Evolutionary conservation across 345 rosid species (phyloP).

Genomic region (Eucalyptus globulus): DNA sequence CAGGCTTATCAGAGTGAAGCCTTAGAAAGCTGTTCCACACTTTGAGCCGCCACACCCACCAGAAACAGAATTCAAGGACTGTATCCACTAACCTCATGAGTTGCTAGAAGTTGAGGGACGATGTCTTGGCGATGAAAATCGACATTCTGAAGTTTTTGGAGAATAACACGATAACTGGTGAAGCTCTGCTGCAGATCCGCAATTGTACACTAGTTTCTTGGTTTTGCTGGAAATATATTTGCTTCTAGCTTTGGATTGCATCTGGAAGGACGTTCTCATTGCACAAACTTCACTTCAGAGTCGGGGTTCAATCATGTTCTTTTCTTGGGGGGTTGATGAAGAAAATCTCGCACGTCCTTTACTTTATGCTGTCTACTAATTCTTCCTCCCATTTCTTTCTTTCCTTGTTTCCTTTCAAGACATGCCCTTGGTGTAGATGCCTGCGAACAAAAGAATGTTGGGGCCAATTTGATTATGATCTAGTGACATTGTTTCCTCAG

Average conservation of each 20-base stretch:
- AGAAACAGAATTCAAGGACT: neutral
- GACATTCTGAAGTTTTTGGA: neutral
- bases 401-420: neutral
- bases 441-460: neutral
- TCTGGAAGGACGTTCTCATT: neutral
- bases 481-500: neutral
- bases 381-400: neutral
- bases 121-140: neutral
- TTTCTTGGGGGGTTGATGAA: neutral
- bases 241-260: neutral
- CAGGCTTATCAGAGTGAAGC: conserved; percentile 49
- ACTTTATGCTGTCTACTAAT: neutral
- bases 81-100: neutral
- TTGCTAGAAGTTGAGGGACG: neutral
- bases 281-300: neutral
- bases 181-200: neutral
- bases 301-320: neutral
- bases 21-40: neutral
- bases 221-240: neutral
- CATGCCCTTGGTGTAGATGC: neutral
- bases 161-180: neutral
- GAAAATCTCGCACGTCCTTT: neutral
- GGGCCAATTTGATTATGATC: neutral
- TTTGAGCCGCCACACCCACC: neutral
- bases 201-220: neutral